phyloP scores from a whole-genome alignment of 108 stramenopile species.

The Nitzschia sp. region DNA sequence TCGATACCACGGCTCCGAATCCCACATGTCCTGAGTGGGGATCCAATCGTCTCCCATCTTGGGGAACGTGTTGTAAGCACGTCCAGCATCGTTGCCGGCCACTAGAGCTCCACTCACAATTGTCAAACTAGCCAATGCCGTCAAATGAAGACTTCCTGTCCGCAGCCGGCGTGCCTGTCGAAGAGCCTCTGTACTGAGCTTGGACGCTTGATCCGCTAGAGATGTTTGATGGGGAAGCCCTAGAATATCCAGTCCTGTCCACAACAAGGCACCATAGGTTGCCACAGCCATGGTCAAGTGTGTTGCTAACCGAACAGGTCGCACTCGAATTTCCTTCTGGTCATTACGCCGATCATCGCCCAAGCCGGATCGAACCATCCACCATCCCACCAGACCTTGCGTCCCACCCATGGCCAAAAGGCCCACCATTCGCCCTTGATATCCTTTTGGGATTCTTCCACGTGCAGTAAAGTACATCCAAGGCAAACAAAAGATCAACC shows the following conservation, averaged over 20 bases:
- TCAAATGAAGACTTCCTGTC: slow-evolving; percentile 49
- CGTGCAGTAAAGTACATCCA: slow-evolving; percentile 85
- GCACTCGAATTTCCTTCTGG: slow-evolving; percentile 92
- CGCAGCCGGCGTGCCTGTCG: slow-evolving; percentile 62
- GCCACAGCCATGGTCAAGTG: slow-evolving; percentile 96
- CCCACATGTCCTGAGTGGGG: slow-evolving; percentile 49
- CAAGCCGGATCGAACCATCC: slow-evolving; percentile 99
- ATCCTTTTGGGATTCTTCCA: slow-evolving; percentile 80
- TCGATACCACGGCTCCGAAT: slow-evolving; percentile 71
- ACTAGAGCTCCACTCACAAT: slow-evolving; percentile 95
- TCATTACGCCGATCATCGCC: slow-evolving; percentile 90
- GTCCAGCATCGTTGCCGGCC: slow-evolving; percentile 95
- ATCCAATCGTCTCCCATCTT: slow-evolving; percentile 92
- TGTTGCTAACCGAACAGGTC: slow-evolving; percentile 93
- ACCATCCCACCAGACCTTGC: slow-evolving; percentile 99
- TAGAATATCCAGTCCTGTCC: slow-evolving; percentile 92
- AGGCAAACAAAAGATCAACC: slow-evolving; percentile 85
- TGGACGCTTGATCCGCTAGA: slow-evolving; percentile 34
- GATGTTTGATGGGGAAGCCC: slow-evolving; percentile 53
- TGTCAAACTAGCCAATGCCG: slow-evolving; percentile 81
- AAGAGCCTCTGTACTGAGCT: slow-evolving; percentile 52
- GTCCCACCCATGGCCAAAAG: slow-evolving; percentile 95
- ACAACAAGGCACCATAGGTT: slow-evolving; percentile 89
- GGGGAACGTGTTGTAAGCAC: slow-evolving; percentile 97
- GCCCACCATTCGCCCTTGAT: slow-evolving; percentile 77